Evolutionary conservation across 179 eudicot genomes (phyloP), one percentile per base, ranked within the genome.

Genomic region (Silene vulgaris): DNA sequence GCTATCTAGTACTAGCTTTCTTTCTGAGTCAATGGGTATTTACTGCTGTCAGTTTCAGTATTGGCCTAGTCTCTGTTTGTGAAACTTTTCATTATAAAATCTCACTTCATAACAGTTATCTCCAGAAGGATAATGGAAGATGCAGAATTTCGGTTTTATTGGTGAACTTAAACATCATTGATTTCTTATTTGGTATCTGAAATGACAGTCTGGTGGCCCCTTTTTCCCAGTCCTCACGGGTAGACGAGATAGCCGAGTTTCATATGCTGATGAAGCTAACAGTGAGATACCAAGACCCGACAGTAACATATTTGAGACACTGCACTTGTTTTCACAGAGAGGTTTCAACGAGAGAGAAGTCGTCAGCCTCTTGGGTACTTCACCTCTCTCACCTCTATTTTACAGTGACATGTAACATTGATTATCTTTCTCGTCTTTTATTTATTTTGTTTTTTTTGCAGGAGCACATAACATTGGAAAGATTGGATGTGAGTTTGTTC

Each of bases 391-490:
- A 32, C 37, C 64, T 20, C 19, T 2, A 6, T 13, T 81, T 4
- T 62, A 54, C 50, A 5, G 29, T 61, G 75, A 13, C 72, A 11
- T 75, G 13, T 70, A 16, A 19, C 52, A 12, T 54, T 7, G n/a
- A 4, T 16, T 12, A 56, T 62, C 28, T 37, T 30, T 59, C 65
- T 63, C 21, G 29, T 11, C 57, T 45, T 50, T 9, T 59, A 4
- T 57, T 48, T 29, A 0, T 12, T 45, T 52, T 35, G 6, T 35
- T 35, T 35, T 35, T 26, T 16, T 8, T 65, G 14, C 57, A 84
- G 87, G 86, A 40, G 81, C 77, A 8, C 89, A 82, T 69, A 86
- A 80, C 75, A 84, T 86, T 9, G 87, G 89, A 8, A 76, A 84
- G 57, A 84, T 86, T 21, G 81, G 85, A 0, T 86, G 87, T 50